Percentiles rank a stretch among this genome's conserved stretches.
Evolutionary conservation across 129 eudicot genomes (phyloP).

Genomic region (Escallonia herrerae): DNA sequence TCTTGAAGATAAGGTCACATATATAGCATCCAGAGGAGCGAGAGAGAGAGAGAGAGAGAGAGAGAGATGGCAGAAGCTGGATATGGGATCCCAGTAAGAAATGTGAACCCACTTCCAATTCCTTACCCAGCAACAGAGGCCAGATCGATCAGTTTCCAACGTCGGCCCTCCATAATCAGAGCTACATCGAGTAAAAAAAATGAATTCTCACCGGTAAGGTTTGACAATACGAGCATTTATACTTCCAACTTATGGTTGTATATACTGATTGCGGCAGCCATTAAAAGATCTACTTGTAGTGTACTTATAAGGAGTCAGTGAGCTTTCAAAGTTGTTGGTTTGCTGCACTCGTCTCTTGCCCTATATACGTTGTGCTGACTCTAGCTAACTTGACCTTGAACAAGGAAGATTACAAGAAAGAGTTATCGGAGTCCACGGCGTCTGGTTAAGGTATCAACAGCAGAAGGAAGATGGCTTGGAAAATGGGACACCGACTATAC

Average conservation of each 20-base stretch:
- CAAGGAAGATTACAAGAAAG: constrained; percentile 32
- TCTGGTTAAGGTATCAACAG: constrained; percentile 56
- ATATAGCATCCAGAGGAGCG: not conserved
- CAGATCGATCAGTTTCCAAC: constrained; percentile 18
- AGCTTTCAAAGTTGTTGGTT: no score
- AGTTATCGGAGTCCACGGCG: constrained; percentile 23
- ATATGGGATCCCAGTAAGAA: constrained; percentile 33
- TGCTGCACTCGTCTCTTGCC: not conserved
- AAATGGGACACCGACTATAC: constrained; percentile 62
- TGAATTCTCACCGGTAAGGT: constrained; percentile 30
- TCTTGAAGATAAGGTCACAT: constrained; percentile 3
- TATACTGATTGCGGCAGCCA: not conserved
- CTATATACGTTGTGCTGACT: not conserved
- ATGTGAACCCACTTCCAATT: constrained; percentile 18
- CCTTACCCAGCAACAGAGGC: not conserved
- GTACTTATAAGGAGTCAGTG: no score
- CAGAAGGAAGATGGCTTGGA: constrained; percentile 72
- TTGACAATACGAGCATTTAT: no score
- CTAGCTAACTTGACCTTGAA: constrained; percentile 5
- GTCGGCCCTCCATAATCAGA: constrained; percentile 8
- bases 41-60: constrained; percentile 10
- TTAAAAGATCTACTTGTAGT: no score
- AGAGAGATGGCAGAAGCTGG: constrained; percentile 25
- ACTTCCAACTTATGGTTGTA: not conserved
- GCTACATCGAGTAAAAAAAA: constrained; percentile 24